Percentiles rank a stretch among this genome's conserved stretches.
These are phyloP conservation scores for Carex arenaria DNA, from an alignment of 202 grass and related monocot species.

Conservation along the genomic window DNA sequence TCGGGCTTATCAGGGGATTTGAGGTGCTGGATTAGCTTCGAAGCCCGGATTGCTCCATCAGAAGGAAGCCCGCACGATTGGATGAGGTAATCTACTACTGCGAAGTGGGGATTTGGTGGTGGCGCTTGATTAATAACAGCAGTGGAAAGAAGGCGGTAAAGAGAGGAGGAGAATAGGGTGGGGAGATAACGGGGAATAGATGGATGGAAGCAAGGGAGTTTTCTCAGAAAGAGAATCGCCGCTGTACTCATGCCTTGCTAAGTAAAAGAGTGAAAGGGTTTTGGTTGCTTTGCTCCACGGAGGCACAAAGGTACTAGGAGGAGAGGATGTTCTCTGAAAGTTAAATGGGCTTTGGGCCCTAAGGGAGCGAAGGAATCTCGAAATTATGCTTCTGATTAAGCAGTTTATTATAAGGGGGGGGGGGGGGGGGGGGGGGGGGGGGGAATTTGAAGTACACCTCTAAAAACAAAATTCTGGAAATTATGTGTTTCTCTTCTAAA, in stretches of 20 bases:
- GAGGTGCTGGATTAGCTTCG: slow-evolving; percentile 24
- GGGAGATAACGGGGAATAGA: neutral
- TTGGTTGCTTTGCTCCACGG: no score
- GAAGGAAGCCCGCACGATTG: slow-evolving; percentile 28
- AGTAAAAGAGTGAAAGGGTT: no score
- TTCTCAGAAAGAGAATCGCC: neutral
- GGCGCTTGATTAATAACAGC: neutral
- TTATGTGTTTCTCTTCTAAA: no score
- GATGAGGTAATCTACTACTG: slow-evolving; percentile 39
- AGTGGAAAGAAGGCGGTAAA: neutral
- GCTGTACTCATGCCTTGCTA: neutral
- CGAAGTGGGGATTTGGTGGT: slow-evolving; percentile 7
- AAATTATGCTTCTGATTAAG: no score
- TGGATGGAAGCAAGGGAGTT: neutral
- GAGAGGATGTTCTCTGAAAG: no score
- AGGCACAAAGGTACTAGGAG: no score
- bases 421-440: no score
- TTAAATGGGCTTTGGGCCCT: no score
- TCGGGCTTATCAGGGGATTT: slow-evolving; percentile 31
- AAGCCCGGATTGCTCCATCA: slow-evolving; percentile 6
- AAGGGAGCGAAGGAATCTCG: no score
- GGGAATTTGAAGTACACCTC: no score
- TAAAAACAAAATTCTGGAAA: no score
- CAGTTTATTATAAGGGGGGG: no score
- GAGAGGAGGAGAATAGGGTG: neutral